phyloP scores from a whole-genome alignment of 345 rosid species.

The Camelina neglecta region DNA sequence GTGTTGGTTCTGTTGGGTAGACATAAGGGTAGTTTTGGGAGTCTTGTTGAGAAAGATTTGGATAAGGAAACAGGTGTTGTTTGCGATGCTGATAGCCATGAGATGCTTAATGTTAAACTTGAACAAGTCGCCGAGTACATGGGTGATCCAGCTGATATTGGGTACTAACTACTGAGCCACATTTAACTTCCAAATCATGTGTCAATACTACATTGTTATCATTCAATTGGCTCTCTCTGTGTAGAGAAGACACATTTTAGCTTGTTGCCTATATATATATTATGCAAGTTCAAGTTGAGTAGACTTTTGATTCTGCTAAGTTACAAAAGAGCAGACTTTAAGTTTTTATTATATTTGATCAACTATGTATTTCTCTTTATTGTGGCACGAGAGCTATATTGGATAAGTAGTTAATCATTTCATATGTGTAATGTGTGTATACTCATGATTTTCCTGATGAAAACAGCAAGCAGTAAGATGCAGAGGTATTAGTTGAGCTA shows the following conservation, averaged over 20 bases:
- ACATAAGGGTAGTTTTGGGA: constrained; percentile 71
- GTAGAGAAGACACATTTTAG: background rate
- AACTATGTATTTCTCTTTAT: background rate
- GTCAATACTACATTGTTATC: background rate
- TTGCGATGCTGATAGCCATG: constrained; percentile 64
- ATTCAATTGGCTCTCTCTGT: background rate
- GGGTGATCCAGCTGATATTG: constrained; percentile 69
- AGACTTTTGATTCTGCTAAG: background rate
- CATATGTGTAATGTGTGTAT: background rate
- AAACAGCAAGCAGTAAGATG: background rate
- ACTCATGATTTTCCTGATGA: background rate
- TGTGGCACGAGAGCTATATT: background rate
- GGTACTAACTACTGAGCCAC: constrained; percentile 52
- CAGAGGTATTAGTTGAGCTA: background rate
- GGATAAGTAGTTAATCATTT: background rate
- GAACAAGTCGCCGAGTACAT: constrained; percentile 86
- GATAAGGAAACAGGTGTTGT: constrained; percentile 72
- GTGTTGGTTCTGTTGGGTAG: constrained; percentile 70
- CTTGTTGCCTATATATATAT: background rate
- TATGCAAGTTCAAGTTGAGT: background rate
- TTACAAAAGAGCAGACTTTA: background rate
- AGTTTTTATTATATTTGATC: background rate
- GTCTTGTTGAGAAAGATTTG: constrained; percentile 66
- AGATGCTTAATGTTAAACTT: constrained; percentile 65
- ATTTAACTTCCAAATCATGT: background rate